Evolutionary conservation across 352 stramenopile species (phyloP).

Genomic region (Plasmopara muralis): DNA sequence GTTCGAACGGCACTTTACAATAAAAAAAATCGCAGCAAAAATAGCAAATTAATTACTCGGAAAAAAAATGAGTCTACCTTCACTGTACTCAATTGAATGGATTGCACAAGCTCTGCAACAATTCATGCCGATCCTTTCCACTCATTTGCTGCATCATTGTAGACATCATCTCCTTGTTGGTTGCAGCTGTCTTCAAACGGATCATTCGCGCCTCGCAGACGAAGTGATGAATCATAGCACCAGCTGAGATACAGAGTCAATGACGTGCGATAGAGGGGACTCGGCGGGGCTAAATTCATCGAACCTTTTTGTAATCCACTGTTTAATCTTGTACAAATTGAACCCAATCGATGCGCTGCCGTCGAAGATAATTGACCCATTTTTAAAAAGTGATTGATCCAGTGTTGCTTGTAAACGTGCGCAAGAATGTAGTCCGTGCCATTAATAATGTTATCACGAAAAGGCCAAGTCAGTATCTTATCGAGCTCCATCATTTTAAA

Average conservation of each 20-base stretch:
- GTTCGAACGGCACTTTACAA: no score
- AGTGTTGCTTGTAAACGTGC: constrained; percentile 8
- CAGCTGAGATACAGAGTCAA: constrained; percentile 19
- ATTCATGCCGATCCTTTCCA: no score
- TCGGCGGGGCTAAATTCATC: constrained; percentile 9
- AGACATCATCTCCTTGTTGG: no score
- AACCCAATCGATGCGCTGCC: constrained; percentile 3
- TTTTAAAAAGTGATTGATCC: constrained; percentile 20
- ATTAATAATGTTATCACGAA: constrained; percentile 13
- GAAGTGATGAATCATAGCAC: constrained; percentile 16
- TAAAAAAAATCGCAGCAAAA: no score
- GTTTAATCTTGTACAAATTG: constrained; percentile 6
- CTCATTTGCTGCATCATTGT: no score
- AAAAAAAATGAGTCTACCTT: no score
- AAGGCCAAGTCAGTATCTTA: constrained; percentile 17
- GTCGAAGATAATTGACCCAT: constrained; percentile 3
- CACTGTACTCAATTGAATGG: no score
- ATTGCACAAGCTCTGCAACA: no score
- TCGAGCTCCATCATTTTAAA: constrained; percentile 11
- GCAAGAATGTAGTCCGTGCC: constrained; percentile 14
- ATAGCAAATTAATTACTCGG: no score
- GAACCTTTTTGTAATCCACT: constrained; percentile 13
- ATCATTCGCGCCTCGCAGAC: constrained; percentile 10
- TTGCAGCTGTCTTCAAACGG: constrained; percentile 1
- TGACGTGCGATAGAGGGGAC: constrained; percentile 13